Evolutionary conservation across 371 early-diverging fungal species (phyloP), one percentile per base, ranked within the genome.

Genomic region (Rhizopus delemar): DNA sequence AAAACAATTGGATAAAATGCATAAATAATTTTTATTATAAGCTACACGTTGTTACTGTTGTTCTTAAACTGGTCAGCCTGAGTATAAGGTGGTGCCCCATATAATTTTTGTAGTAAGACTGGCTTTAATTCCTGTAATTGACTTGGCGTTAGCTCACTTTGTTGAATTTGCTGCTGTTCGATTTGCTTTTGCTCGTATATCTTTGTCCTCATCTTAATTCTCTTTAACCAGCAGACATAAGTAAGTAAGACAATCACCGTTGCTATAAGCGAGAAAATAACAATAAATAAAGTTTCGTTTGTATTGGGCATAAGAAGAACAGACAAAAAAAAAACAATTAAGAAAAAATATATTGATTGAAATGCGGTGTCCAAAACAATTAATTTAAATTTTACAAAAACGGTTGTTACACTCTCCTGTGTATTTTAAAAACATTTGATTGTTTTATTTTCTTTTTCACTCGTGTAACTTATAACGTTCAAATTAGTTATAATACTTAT

Each of bases 121-220:
- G 68, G 68, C 22, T 67, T 67, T 35, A 67, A 29, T 41, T 63
- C 52, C 35, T 67, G 68, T 0, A 67, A 48, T 22, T 67, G 52
- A 33, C 41, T 55, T 15, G 63, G 31, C 9, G 63, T 51, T 34
- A 66, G 8, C 5, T 51, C 31, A 1, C 36, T 49, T 41, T 33
- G 36, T 8, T 43, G 13, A 4, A 35, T 39, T 39, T 58, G 61
- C 8, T 65, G 60, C 12, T 60, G 60, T 41, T 66, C 62, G 4
- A 57, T 31, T 61, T 46, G 57, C 29, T 66, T 57, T 28, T 66
- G 60, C 7, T 63, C 53, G 12, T 51, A 13, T 8, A 67, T 29
- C 33, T 67, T 57, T 13, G 63, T 56, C 9, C 39, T 39, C 45
- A 46, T 56, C 16, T 67, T 67, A 48, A 67, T 51, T 49, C 63